phyloP scores from a whole-genome alignment of 2,329 filamentous ascomycete species.

The Monosporascus sp. region DNA sequence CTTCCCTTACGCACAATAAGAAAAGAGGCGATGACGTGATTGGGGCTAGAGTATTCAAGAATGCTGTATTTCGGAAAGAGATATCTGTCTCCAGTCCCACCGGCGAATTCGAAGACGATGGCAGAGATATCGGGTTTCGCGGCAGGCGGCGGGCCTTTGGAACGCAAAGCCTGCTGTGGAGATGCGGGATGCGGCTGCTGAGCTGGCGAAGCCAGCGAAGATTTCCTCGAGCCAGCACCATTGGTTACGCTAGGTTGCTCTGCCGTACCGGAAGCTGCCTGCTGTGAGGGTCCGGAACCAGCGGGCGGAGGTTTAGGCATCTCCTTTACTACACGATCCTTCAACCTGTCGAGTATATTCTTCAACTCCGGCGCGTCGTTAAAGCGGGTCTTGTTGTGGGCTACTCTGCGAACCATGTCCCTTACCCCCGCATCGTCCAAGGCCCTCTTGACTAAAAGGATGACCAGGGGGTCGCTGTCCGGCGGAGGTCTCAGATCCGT shows the following conservation, averaged over 20 bases:
- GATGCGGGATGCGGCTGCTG: slow-evolving; percentile 12
- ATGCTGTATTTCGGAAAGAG: slow-evolving; percentile 75
- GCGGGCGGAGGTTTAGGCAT: slow-evolving; percentile 17
- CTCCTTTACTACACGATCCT: slow-evolving; percentile 36
- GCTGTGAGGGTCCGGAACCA: slow-evolving; percentile 13
- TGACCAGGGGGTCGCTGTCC: slow-evolving; percentile 50
- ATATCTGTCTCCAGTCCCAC: slow-evolving; percentile 67
- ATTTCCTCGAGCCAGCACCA: slow-evolving; percentile 24
- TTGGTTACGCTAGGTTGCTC: slow-evolving; percentile 26
- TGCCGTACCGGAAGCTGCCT: slow-evolving; percentile 21
- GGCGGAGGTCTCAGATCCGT: slow-evolving; percentile 46
- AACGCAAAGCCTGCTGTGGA: slow-evolving; percentile 50
- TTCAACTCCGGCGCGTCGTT: slow-evolving; percentile 51
- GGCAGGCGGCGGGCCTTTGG: slow-evolving; percentile 51
- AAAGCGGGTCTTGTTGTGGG: slow-evolving; percentile 43
- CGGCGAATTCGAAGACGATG: slow-evolving; percentile 63
- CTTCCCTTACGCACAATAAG: slow-evolving; percentile 69
- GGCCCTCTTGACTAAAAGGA: slow-evolving; percentile 51
- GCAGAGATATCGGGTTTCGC: slow-evolving; percentile 57
- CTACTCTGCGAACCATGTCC: slow-evolving; percentile 49
- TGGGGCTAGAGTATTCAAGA: slow-evolving; percentile 57
- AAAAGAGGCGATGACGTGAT: slow-evolving; percentile 68
- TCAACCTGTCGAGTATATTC: slow-evolving; percentile 42
- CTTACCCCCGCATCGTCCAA: slow-evolving; percentile 45
- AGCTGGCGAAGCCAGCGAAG: slow-evolving; percentile 13